Percentiles rank a stretch among this genome's conserved stretches.
These are phyloP conservation scores for Thymus mandschuricus DNA, from an alignment of 257 asterid species.

Conservation along the genomic window DNA sequence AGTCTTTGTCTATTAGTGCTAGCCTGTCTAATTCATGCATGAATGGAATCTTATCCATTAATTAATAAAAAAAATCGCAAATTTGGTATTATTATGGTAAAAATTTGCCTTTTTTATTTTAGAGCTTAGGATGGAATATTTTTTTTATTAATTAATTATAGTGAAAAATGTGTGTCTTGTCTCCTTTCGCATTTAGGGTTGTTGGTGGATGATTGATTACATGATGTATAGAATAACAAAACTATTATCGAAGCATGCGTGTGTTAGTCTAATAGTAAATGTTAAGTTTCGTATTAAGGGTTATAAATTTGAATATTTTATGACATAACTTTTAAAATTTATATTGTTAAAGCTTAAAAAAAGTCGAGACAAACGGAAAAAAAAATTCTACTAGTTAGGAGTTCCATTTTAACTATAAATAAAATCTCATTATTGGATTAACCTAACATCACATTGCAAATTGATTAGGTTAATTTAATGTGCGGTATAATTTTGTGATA, in stretches of 20 bases:
- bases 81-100: not conserved
- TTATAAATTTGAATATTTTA: too few species aligned
- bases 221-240: too few species aligned
- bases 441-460: not conserved
- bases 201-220: too few species aligned
- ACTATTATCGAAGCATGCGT: too few species aligned
- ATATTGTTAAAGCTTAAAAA: too few species aligned
- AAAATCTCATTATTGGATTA: not conserved
- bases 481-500: not conserved
- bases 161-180: not conserved
- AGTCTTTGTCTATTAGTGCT: slow-evolving; percentile 3
- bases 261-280: too few species aligned
- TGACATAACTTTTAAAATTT: too few species aligned
- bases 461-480: not conserved
- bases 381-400: too few species aligned
- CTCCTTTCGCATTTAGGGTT: not conserved
- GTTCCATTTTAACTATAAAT: too few species aligned
- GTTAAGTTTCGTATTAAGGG: too few species aligned
- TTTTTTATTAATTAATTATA: not conserved
- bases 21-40: slow-evolving; percentile 21
- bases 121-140: not conserved
- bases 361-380: too few species aligned
- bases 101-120: not conserved
- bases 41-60: slow-evolving; percentile 5
- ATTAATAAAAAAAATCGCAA: not conserved